Conservation (phyloP, 2,329 filamentous ascomycete genomes). For the Botrytis squamosa region DNA sequence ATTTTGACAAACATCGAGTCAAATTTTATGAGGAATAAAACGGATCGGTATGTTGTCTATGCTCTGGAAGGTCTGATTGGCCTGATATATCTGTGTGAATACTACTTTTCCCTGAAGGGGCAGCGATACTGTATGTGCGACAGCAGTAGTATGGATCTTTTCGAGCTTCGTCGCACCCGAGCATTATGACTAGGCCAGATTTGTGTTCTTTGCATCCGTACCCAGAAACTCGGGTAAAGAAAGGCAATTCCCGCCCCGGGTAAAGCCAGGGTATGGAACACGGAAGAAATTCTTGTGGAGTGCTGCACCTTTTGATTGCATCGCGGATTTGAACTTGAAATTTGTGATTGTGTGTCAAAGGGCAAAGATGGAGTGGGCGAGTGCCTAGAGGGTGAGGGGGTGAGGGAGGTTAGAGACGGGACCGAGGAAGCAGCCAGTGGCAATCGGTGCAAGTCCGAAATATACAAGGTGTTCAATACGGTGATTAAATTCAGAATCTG, state of each 20-base stretch:
- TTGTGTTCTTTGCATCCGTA: neutral
- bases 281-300: neutral
- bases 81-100: neutral
- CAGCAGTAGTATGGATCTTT: neutral
- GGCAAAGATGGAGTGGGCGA: neutral
- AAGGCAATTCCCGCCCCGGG: neutral
- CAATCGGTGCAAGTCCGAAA: neutral
- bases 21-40: neutral
- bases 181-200: neutral
- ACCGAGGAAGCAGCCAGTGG: neutral
- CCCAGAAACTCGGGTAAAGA: neutral
- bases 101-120: neutral
- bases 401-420: neutral
- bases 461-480: neutral
- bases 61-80: neutral
- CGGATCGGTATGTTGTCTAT: neutral
- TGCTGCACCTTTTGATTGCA: neutral
- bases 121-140: neutral
- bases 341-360: neutral
- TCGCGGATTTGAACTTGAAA: neutral
- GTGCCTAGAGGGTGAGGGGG: neutral
- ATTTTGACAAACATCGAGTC: neutral
- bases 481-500: neutral
- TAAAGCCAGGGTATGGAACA: neutral
- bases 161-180: neutral